These are phyloP conservation scores for Trichoderma virens DNA, from an alignment of 495 filamentous ascomycete species.

Conservation along the genomic window DNA sequence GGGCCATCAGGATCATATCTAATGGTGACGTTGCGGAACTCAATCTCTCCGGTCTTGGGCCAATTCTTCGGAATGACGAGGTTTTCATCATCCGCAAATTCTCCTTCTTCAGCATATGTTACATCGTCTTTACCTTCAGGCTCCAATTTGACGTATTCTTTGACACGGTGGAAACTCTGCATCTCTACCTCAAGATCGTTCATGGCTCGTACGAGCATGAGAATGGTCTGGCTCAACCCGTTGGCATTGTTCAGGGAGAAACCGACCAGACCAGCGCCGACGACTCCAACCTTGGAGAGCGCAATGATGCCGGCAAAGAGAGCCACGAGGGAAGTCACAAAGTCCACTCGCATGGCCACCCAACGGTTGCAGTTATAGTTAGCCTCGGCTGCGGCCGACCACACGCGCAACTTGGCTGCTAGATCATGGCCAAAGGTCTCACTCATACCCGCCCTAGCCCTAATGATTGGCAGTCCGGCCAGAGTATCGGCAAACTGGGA, in stretches of 20 bases:
- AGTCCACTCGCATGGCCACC: slow-evolving; percentile 40
- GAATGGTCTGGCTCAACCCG: slow-evolving; percentile 38
- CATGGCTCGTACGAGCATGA: slow-evolving; percentile 36
- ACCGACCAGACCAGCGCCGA: slow-evolving; percentile 39
- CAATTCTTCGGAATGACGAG: slow-evolving; percentile 32
- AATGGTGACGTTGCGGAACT: slow-evolving; percentile 42
- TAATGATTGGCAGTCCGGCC: slow-evolving; percentile 39
- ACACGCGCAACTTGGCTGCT: slow-evolving; percentile 33
- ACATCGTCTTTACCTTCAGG: slow-evolving; percentile 35
- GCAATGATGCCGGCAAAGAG: slow-evolving; percentile 39
- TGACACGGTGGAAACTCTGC: slow-evolving; percentile 42
- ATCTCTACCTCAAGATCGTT: slow-evolving; percentile 45
- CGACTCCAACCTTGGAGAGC: slow-evolving; percentile 29
- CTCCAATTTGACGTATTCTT: slow-evolving; percentile 37
- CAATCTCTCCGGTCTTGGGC: slow-evolving; percentile 39
- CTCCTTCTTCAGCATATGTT: slow-evolving; percentile 15
- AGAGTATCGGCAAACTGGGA: slow-evolving; percentile 44
- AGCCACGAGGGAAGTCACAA: slow-evolving; percentile 39
- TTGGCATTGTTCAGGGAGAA: slow-evolving; percentile 44
- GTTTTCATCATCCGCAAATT: slow-evolving; percentile 21
- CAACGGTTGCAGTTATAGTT: slow-evolving; percentile 45
- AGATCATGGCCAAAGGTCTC: slow-evolving; percentile 33
- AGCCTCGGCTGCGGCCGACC: slow-evolving; percentile 32
- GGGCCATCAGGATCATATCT: slow-evolving; percentile 40
- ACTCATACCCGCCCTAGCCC: slow-evolving; percentile 38